Evolutionary conservation across 225 moss, liverwort and hornwort species (phyloP).

Genomic region (Antitrichia curtipendula): DNA sequence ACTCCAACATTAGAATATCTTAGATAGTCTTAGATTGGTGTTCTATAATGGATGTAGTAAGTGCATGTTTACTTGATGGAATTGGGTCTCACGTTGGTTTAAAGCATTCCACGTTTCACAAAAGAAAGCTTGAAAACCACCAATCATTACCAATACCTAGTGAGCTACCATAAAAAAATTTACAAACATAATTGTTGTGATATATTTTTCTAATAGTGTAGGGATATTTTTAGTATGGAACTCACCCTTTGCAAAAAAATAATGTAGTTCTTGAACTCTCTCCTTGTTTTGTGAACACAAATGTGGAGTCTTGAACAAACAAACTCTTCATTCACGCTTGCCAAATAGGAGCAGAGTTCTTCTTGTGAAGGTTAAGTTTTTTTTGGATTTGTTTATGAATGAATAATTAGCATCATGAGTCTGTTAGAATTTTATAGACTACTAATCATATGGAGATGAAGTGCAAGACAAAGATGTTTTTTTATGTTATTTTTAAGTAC

Average conservation of each 20-base stretch:
- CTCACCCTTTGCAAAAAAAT: accelerated
- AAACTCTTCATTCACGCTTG: accelerated
- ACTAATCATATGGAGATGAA: not conserved
- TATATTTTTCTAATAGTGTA: not conserved
- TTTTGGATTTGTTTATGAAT: accelerated
- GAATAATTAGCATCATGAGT: not conserved
- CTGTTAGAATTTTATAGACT: not conserved
- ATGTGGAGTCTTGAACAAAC: accelerated
- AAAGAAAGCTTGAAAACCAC: not conserved
- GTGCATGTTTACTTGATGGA: no score
- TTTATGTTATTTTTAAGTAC: not conserved
- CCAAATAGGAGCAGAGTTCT: accelerated
- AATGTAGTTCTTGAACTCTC: not conserved
- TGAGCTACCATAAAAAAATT: accelerated
- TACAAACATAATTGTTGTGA: not conserved
- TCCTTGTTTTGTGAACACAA: no score
- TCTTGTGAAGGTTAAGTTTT: no score
- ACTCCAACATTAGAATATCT: not conserved
- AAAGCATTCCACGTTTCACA: accelerated
- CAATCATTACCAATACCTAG: not conserved
- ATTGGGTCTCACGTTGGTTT: not conserved
- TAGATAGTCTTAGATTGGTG: accelerated
- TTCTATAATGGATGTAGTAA: no score
- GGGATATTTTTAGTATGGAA: not conserved
- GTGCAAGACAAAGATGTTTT: accelerated